Evolutionary conservation across 2,329 filamentous ascomycete species (phyloP), one percentile per base, ranked within the genome.

Genomic region (Reticulascus tulasneorum): DNA sequence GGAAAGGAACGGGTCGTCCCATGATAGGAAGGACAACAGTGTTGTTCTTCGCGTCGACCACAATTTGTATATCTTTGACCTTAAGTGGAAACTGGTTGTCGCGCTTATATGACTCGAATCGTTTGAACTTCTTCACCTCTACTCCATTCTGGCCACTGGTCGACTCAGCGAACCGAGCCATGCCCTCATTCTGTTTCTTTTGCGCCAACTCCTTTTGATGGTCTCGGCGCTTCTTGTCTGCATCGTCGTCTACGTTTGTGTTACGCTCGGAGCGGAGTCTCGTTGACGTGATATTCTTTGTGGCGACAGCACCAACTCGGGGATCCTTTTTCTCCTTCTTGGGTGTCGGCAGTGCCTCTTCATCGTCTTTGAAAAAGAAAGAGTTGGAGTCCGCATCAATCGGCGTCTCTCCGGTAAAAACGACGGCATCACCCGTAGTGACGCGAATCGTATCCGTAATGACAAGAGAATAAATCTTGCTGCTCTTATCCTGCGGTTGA

Each of bases 331-430:
- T 94, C 51, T 90, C 82, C 63, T 94, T 94, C 49, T 93, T 94
- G n/a, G 87, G 85, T 9, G 85, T 77, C 21, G 86, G 85, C 59
- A 88, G 82, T 45, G 87, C 79, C 48, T 94, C 86, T 55, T 94
- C 88, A 43, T 95, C 89, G 49, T 97, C 91, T 56, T 95, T 94
- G 71, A 98, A 98, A 66, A 96, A 97, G 71, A 98, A 98, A 0
- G 91, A 95, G 24, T 91, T 91, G 5, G 89, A 89, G 53, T 97
- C 93, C 40, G 94, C 79, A 54, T 95, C 91, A 19, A 86, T 86
- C 3, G 90, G 82, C 1, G 91, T 90, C 56, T 96, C 90, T 40
- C 88, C 89, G 13, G 93, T 98, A 64, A 98, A 97, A 19, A 96
- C 81, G 21, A 89, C 83, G 1, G 84, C 77, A 33, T 94, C 88